Evolutionary conservation across 1,139 yeast species (phyloP).

Genomic region (Yamadazyma friedrichii): DNA sequence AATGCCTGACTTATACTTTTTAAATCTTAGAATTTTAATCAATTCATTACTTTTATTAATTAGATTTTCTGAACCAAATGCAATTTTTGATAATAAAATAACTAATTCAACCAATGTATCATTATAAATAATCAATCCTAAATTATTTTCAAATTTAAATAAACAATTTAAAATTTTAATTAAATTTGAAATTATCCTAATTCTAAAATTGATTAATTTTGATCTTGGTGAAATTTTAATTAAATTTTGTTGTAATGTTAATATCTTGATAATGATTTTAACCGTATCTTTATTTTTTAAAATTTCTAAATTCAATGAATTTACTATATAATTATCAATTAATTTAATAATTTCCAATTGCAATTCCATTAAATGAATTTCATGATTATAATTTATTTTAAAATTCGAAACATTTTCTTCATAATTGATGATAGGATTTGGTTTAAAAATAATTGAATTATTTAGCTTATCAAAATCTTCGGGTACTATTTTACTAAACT

Average conservation of each 20-base stretch:
- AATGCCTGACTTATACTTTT: constrained; percentile 23
- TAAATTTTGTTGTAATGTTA: constrained; percentile 52
- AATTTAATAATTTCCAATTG: constrained; percentile 42
- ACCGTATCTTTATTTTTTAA: constrained; percentile 38
- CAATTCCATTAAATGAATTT: constrained; percentile 39
- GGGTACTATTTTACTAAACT: constrained; percentile 35
- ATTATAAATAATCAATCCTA: constrained; percentile 35
- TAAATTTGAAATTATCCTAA: constrained; percentile 41
- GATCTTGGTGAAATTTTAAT: constrained; percentile 50
- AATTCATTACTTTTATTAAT: constrained; percentile 35
- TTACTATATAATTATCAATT: constrained; percentile 42
- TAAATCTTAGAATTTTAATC: constrained; percentile 26
- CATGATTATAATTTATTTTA: constrained; percentile 35
- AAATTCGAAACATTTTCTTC: constrained; percentile 11
- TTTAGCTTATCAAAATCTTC: constrained; percentile 22
- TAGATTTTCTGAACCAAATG: constrained; percentile 47
- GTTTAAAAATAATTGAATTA: constrained; percentile 26
- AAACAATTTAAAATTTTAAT: constrained; percentile 34
- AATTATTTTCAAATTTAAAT: constrained; percentile 29
- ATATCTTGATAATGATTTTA: constrained; percentile 42
- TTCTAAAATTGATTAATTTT: constrained; percentile 35
- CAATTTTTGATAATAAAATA: constrained; percentile 55
- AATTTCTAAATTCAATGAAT: constrained; percentile 27
- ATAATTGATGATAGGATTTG: constrained; percentile 27
- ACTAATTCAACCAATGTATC: constrained; percentile 49